These are phyloP conservation scores for Epichloe brachyelytri DNA, from an alignment of 2,329 filamentous ascomycete genomes.

Conservation along the genomic window DNA sequence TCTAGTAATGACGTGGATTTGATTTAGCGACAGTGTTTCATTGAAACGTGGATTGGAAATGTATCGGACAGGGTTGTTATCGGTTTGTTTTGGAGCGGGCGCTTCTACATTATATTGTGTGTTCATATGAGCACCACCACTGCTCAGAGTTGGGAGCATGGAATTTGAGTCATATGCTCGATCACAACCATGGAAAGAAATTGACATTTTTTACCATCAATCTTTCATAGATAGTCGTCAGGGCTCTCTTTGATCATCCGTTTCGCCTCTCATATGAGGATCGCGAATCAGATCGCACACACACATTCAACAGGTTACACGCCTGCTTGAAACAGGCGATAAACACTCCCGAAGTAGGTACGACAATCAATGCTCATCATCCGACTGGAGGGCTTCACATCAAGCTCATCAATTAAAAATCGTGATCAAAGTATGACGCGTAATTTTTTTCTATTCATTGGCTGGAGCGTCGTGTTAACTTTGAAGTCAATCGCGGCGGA, in stretches of 20 bases:
- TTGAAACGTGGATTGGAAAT: no score
- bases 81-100: background rate
- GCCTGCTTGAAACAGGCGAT: conserved; percentile 5
- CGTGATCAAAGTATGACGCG: background rate
- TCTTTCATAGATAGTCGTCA: conserved; percentile 15
- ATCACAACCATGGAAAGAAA: no score
- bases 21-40: background rate
- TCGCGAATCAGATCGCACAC: conserved; percentile 5
- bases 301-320: conserved; percentile 26
- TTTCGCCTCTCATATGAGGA: background rate
- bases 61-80: background rate
- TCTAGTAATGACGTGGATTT: conserved; percentile 18
- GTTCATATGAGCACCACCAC: no score
- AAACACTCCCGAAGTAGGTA: conserved; percentile 17
- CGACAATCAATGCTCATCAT: conserved; percentile 34
- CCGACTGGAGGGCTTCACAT: conserved; percentile 18
- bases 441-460: background rate
- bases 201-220: background rate
- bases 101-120: background rate
- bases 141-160: no score
- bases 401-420: background rate
- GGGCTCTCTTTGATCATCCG: conserved; percentile 41
- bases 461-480: background rate
- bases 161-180: no score
- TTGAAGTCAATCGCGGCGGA: background rate